Percentiles rank a stretch among this genome's conserved stretches.
phyloP scores from a whole-genome alignment of 371 early-diverging fungal genomes.

The Smittium mucronatum region DNA sequence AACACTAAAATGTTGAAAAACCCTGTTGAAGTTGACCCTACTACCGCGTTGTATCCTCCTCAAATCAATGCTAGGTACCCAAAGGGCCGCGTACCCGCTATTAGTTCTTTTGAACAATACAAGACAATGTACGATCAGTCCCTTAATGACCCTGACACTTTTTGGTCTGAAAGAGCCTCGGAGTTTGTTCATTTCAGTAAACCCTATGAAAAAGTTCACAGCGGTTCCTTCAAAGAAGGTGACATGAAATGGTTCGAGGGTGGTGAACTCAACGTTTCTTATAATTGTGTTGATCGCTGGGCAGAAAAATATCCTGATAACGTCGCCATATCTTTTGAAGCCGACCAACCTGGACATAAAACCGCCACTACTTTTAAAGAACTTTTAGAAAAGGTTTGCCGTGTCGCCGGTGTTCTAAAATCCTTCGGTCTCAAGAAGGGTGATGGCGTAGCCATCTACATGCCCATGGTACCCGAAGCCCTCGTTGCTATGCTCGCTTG shows the following conservation, averaged over 20 bases:
- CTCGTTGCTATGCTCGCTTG: constrained; percentile 85
- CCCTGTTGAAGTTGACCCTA: too few relatives aligned
- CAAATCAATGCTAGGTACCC: not conserved
- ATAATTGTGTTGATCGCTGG: constrained; percentile 96
- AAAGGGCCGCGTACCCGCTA: constrained; percentile 41
- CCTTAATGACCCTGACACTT: constrained; percentile 61
- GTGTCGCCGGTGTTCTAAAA: constrained; percentile 66
- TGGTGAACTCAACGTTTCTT: constrained; percentile 85
- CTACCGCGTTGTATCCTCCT: not conserved
- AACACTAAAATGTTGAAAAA: too few relatives aligned
- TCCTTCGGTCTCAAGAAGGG: constrained; percentile 75
- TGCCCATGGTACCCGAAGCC: constrained; percentile 96
- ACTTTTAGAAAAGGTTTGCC: constrained; percentile 63
- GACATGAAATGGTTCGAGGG: constrained; percentile 88
- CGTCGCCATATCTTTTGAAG: constrained; percentile 81
- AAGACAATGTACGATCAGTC: constrained; percentile 58
- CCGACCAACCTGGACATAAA: constrained; percentile 67
- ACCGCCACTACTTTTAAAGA: constrained; percentile 70
- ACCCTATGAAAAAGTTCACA: constrained; percentile 55
- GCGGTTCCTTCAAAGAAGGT: constrained; percentile 53
- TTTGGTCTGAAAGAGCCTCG: constrained; percentile 71
- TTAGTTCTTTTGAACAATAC: constrained; percentile 65
- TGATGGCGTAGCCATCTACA: constrained; percentile 86
- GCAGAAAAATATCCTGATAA: constrained; percentile 54
- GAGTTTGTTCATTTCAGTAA: constrained; percentile 60